phyloP scores from a whole-genome alignment of 208 protist genomes.

The Trypanosoma platydactyli region DNA sequence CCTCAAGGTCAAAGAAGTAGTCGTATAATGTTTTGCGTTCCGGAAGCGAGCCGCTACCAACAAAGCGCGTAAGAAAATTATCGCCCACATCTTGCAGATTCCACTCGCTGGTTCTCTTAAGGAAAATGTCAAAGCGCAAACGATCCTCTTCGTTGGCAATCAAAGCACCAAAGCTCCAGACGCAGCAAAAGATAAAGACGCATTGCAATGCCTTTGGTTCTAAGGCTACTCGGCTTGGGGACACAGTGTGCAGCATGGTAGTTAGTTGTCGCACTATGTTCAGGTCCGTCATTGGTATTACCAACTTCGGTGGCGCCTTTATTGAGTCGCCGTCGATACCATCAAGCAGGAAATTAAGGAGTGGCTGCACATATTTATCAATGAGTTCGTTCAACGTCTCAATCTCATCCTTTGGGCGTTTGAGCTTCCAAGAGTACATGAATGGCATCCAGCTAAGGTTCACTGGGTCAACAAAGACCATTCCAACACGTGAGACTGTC shows the following conservation, averaged over 20 bases:
- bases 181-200: conserved; percentile 94
- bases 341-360: conserved; percentile 93
- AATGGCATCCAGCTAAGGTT: conserved; percentile 97
- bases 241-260: conserved; percentile 88
- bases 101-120: conserved; percentile 94
- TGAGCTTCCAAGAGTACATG: conserved; percentile 92
- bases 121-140: conserved; percentile 93
- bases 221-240: conserved; percentile 58
- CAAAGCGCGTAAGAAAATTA: conserved; percentile 89
- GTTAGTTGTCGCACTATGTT: conserved; percentile 96
- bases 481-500: conserved; percentile 98
- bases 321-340: conserved; percentile 83
- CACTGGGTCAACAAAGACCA: conserved; percentile 98
- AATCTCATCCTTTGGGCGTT: conserved; percentile 81
- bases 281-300: conserved; percentile 87
- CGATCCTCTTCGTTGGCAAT: conserved; percentile 78
- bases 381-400: conserved; percentile 91
- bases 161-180: conserved; percentile 96
- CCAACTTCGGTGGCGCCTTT: conserved; percentile 62
- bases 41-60: conserved; percentile 88
- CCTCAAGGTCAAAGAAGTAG: conserved; percentile 96
- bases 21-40: conserved; percentile 96
- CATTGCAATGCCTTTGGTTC: conserved; percentile 93
- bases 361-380: conserved; percentile 92
- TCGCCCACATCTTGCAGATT: conserved; percentile 91